Conservation (phyloP, 2,329 filamentous ascomycete species). For the Sporothrix brunneoviolacea region DNA sequence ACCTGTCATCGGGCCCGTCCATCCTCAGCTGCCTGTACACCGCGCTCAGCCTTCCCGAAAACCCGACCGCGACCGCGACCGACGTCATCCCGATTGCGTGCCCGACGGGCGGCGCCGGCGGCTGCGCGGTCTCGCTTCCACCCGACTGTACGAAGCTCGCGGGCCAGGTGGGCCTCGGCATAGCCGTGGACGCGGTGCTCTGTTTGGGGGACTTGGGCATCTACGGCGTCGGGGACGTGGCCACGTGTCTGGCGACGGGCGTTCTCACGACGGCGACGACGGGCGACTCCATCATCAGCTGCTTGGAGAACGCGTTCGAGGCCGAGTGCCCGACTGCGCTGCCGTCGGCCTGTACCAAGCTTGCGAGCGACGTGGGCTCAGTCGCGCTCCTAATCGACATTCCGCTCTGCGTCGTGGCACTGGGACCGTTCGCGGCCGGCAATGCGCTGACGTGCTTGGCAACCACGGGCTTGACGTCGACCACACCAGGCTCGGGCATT, state of each 20-base stretch:
- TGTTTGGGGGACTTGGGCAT: slow-evolving; percentile 1
- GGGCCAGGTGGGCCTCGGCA: neutral
- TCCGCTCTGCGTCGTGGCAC: slow-evolving; percentile 10
- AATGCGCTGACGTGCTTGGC: slow-evolving; percentile 10
- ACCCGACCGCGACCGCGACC: neutral
- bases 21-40: slow-evolving; percentile 14
- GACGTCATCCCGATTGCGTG: neutral
- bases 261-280: neutral
- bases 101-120: neutral
- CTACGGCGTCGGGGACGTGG: neutral
- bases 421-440: slow-evolving; percentile 15
- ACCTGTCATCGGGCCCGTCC: neutral
- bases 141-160: slow-evolving; percentile 4
- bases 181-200: neutral
- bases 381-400: neutral
- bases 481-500: slow-evolving; percentile 9
- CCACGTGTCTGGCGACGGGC: slow-evolving; percentile 2
- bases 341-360: slow-evolving; percentile 11
- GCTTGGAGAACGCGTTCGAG: neutral
- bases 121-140: slow-evolving; percentile 9
- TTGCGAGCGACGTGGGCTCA: neutral
- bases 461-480: neutral
- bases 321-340: slow-evolving; percentile 15
- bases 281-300: slow-evolving; percentile 5
- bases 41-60: neutral